Percentiles rank a stretch among this genome's conserved stretches.
phyloP scores from a whole-genome alignment of 768 basidiomycete species.

The Russula sp. region DNA sequence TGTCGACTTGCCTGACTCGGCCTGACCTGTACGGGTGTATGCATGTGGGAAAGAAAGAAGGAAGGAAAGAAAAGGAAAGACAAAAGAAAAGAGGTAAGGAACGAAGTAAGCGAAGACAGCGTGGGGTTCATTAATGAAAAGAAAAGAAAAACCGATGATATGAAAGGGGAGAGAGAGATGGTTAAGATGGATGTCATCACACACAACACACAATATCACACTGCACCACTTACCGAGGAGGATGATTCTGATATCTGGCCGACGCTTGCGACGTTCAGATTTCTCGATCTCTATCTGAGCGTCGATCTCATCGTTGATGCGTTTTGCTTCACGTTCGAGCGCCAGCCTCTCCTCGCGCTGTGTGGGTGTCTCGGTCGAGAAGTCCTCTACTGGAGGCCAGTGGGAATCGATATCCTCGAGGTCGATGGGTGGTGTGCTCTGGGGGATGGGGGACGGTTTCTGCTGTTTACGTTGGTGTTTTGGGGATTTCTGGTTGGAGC shows the following conservation, averaged over 20 bases:
- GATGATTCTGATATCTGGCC: slow-evolving; percentile 41
- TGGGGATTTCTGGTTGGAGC: not conserved
- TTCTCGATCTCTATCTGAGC: slow-evolving; percentile 41
- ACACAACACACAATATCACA: too few species aligned
- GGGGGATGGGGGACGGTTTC: not conserved
- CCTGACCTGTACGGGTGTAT: slow-evolving; percentile 39
- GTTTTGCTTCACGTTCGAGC: slow-evolving; percentile 44
- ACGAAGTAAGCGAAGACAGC: not conserved
- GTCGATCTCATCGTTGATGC: slow-evolving; percentile 49
- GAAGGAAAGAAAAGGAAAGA: not conserved
- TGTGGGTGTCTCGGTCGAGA: slow-evolving; percentile 35
- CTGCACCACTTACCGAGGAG: slow-evolving; percentile 41
- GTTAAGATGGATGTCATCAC: too few species aligned
- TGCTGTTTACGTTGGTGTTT: not conserved
- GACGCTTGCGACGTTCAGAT: slow-evolving; percentile 34
- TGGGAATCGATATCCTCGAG: slow-evolving; percentile 14
- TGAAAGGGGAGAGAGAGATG: not conserved
- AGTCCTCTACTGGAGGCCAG: slow-evolving; percentile 31
- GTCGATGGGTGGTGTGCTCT: slow-evolving; percentile 3
- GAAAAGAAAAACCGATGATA: not conserved
- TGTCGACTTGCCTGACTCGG: slow-evolving; percentile 63
- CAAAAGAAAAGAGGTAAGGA: too few species aligned
- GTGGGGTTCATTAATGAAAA: not conserved
- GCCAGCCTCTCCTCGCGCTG: slow-evolving; percentile 35
- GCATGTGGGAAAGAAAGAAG: not conserved